These are phyloP conservation scores for Prunus campanulata DNA, from an alignment of 306 rosid species.

Conservation along the genomic window DNA sequence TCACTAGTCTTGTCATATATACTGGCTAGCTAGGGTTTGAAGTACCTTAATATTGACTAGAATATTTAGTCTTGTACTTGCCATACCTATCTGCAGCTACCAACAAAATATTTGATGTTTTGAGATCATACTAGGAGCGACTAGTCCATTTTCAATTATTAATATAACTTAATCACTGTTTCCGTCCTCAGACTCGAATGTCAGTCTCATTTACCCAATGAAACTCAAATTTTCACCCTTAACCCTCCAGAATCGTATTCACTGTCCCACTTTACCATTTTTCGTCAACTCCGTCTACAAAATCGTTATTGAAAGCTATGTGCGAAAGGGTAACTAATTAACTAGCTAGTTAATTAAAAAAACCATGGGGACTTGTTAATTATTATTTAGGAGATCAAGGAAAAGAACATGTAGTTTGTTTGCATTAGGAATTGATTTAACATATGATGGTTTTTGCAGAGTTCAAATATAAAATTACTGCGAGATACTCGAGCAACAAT, in stretches of 20 bases:
- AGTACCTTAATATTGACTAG: background rate
- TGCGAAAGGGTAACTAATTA: background rate
- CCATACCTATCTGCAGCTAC: background rate
- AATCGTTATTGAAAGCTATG: background rate
- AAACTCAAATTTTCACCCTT: no score
- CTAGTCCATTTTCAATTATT: no score
- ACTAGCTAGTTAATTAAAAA: background rate
- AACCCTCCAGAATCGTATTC: no score
- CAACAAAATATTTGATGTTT: background rate
- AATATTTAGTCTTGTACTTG: slow-evolving; percentile 12
- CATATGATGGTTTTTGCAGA: background rate
- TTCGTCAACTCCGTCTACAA: no score
- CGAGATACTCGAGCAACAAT: background rate
- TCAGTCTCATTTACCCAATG: no score
- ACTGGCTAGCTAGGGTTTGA: background rate
- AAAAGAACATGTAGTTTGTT: background rate
- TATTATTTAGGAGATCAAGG: background rate
- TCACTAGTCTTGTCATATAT: background rate
- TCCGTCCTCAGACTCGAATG: no score
- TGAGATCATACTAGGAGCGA: background rate
- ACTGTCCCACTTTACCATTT: no score
- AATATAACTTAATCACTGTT: no score
- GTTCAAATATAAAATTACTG: background rate
- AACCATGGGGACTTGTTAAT: background rate
- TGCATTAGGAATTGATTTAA: background rate